Base-by-base conservation (phyloP, 768 basidiomycete genomes). In the Amanita pseudoporphyria region DNA sequence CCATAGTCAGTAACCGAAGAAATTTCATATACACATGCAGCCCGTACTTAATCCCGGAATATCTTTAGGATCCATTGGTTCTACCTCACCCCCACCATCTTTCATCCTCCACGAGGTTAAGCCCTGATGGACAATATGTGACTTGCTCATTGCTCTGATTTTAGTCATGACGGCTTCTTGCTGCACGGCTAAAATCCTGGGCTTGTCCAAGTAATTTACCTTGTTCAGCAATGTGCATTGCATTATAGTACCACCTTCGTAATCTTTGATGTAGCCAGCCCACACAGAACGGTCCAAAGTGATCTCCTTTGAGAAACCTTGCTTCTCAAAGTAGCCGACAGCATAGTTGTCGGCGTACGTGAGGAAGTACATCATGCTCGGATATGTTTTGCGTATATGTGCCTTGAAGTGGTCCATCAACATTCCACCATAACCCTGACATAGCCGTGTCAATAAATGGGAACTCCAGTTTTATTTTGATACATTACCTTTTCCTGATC, bases 221-320 rank as follows among this genome's bases (percentile, higher is more conserved):
- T 88, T 90, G 45, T 77, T 81, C n/a, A 99, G 66, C 88, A 99
- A 85, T 5, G 85, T 85, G 61, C 96, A 99, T 64, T 94, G 90
- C 94, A 99, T 97, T 69, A 98, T 92, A 39, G 95, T 99, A 14
- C 91, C 94, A 35, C 95, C 95, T 65, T 99, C 96, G 66, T 99
- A 99, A 64, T 99, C 96, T 64, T 98, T 99, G 80, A 99, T 98
- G 65, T 99, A 98, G 9, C 94, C 96, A 0, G 95, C 94, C 96
- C 96, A 99, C 6, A 85, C 74, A 1, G 87, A 81, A 38, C 94
- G 78, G 53, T 85, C 84, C n/a, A 96, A 76, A 0, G 87, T 85
- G 53, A 99, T 95, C 51, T 98, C 94, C 64, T 98, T 98, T 5
- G 91, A 88, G 66, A 99, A 99, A 0, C 96, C 96, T 70, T 98